phyloP scores from a whole-genome alignment of 306 rosid species.

The Spatholobus suberectus region DNA sequence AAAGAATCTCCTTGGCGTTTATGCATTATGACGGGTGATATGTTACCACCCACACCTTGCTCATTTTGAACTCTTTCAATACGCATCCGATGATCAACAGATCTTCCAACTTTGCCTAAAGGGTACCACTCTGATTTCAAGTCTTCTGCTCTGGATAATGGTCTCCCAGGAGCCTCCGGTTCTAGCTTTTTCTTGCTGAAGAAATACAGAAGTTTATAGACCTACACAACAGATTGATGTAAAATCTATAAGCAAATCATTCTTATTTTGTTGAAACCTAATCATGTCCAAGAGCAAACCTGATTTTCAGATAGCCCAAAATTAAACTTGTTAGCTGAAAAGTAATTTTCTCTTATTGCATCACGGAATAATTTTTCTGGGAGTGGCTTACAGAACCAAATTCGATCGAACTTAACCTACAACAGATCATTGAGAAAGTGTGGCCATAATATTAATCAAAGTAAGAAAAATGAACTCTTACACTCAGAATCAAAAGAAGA shows the following conservation, averaged over 20 bases:
- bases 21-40: conserved; percentile 18
- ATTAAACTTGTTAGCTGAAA: conserved; percentile 52
- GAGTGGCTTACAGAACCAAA: conserved; percentile 72
- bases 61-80: conserved; percentile 27
- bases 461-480: background rate
- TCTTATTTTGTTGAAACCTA: background rate
- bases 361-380: conserved; percentile 52
- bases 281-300: conserved; percentile 52
- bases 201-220: conserved; percentile 51
- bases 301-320: conserved; percentile 71
- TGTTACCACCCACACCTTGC: conserved; percentile 15
- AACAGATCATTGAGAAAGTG: background rate
- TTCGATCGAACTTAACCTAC: conserved; percentile 54
- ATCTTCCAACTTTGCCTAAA: conserved; percentile 31
- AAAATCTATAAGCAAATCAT: background rate
- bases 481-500: conserved; percentile 28
- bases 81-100: conserved; percentile 34
- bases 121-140: conserved; percentile 29
- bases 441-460: background rate
- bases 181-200: conserved; percentile 49
- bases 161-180: conserved; percentile 29
- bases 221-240: conserved; percentile 48
- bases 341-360: conserved; percentile 65
- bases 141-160: background rate
- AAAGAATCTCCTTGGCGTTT: conserved; percentile 39